phyloP scores from a whole-genome alignment of 345 rosid species.

The Gossypium rotundifolium region DNA sequence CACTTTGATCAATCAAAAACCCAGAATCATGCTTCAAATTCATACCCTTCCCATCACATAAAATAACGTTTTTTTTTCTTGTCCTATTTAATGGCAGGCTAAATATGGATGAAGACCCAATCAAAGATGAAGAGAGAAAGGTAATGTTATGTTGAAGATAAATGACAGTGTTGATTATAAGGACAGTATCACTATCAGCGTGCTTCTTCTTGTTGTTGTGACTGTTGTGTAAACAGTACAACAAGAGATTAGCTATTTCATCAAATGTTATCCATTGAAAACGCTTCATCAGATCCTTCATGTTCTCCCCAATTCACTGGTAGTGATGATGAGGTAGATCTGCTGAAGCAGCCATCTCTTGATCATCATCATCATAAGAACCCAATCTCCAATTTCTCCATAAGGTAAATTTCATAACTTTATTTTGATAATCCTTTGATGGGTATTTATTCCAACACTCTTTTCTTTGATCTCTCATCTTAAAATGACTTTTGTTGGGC shows the following conservation, averaged over 20 bases:
- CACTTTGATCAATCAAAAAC: constrained; percentile 27
- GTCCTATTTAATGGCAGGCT: constrained; percentile 31
- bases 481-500: constrained; percentile 24
- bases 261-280: constrained; percentile 86
- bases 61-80: constrained; percentile 37
- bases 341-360: constrained; percentile 26
- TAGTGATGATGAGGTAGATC: constrained; percentile 42
- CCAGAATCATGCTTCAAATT: constrained; percentile 25
- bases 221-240: constrained; percentile 61
- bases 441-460: constrained; percentile 1
- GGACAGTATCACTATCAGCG: constrained; percentile 26
- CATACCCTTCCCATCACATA: constrained; percentile 37
- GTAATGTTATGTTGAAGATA: constrained; percentile 51
- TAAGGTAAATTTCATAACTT: constrained; percentile 45
- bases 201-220: constrained; percentile 28
- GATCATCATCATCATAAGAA: constrained; percentile 17
- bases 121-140: not conserved
- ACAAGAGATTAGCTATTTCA: constrained; percentile 50
- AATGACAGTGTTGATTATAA: constrained; percentile 26
- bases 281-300: constrained; percentile 66
- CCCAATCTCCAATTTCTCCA: constrained; percentile 61
- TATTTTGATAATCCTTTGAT: too few relatives aligned
- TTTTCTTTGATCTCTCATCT: constrained; percentile 29
- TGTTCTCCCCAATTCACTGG: constrained; percentile 35
- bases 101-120: constrained; percentile 28